Base-by-base conservation (phyloP, 805 yeast genomes). In the Gaillardinia entomophila region DNA sequence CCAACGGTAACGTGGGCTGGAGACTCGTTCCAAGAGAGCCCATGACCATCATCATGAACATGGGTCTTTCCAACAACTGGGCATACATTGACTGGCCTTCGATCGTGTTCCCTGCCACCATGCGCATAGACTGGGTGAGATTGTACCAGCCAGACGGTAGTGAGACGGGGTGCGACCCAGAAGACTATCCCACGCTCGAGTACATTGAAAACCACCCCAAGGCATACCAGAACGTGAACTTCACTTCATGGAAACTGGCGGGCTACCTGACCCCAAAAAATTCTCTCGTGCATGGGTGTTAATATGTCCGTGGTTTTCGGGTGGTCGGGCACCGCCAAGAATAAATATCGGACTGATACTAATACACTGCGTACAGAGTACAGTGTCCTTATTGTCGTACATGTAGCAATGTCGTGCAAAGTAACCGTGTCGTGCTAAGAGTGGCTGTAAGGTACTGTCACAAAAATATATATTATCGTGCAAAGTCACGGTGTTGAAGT, bases 11-110 rank as follows among this genome's bases (percentile, higher is more conserved):
- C 56, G 63, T 90, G 43, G 92, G 77, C 26, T 77, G 82, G 82
- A 77, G 97, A 58, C 60, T 74, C 42, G 73, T 90, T 18, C 70
- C 92, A 15, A 81, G 82, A 54, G 98, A 90, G 53, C 97, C 97
- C 42, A 88, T 90, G 97, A 73, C 95, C 2, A 72, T 90, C 39
- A 62, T 90, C 43, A 51, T 90, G 68, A 90, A 90, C 57, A 61
- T 90, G 62, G 98, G 96, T 68, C 64, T 90, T 33, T 89, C 97
- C 12, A 82, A 80, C 49, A 82, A 78, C 38, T 90, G 97, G 97
- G 85, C 92, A 6, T 86, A 84, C 57, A 90, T 90, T 40, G 90
- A 88, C 61, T 90, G 96, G 96, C 76, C 78, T 27, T 66, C 78
- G 4, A 65, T 88, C 37, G 60, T 61, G 28, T 90, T 90, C 74